These are phyloP conservation scores for Penicillium glabrum DNA, from an alignment of 2,329 filamentous ascomycete species.

Conservation along the genomic window DNA sequence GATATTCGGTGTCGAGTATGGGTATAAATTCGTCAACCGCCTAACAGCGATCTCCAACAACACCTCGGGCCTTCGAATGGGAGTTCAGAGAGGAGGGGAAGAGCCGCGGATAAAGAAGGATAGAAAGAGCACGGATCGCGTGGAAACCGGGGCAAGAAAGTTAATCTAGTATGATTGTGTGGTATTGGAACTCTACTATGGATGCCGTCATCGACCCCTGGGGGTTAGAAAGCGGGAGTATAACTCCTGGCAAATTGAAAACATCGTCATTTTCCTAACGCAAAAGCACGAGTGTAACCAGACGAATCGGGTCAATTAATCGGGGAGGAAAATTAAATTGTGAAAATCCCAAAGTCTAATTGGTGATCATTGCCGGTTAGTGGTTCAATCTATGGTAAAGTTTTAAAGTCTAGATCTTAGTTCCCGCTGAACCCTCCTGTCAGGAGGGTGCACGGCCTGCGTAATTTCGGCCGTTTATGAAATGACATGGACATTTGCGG, in stretches of 20 bases:
- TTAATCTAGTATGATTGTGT: slow-evolving; percentile 9
- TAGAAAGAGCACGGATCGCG: neutral
- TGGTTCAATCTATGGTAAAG: slow-evolving; percentile 1
- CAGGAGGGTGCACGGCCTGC: neutral
- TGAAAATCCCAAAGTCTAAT: slow-evolving; percentile 6
- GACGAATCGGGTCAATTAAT: slow-evolving; percentile 11
- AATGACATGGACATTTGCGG: slow-evolving; percentile 6
- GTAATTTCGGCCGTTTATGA: slow-evolving; percentile 1
- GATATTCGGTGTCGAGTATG: neutral
- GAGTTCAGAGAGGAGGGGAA: neutral
- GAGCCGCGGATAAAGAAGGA: neutral
- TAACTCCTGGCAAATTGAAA: slow-evolving; percentile 8
- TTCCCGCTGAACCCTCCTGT: slow-evolving; percentile 2
- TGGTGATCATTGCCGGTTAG: slow-evolving; percentile 11
- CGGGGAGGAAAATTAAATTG: neutral
- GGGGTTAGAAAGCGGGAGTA: neutral
- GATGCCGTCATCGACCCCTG: slow-evolving; percentile 27
- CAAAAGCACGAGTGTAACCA: slow-evolving; percentile 21
- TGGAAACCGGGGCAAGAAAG: neutral
- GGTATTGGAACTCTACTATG: slow-evolving; percentile 13
- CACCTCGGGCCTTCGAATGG: neutral
- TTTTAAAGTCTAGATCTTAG: slow-evolving; percentile 10
- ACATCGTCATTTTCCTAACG: slow-evolving; percentile 15
- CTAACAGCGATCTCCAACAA: neutral
- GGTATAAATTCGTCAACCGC: neutral